Base-by-base conservation (phyloP, 208 protist genomes). In the Wallacemonas collosoma region DNA sequence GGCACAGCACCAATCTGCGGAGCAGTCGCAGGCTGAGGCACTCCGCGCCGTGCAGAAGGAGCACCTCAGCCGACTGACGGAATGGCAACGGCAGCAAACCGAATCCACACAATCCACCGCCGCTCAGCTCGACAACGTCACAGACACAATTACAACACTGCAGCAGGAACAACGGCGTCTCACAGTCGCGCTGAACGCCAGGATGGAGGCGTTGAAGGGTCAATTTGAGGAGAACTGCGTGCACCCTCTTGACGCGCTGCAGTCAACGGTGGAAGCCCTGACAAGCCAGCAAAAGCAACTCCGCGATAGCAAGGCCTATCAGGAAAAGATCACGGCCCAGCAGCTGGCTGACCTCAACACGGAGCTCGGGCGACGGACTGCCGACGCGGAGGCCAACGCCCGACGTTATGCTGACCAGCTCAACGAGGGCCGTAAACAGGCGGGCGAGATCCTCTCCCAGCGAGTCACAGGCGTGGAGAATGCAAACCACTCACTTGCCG, bases 11-110 rank as follows among this genome's bases (percentile, higher is more conserved):
- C 57, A 77, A 6, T 61, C 1, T 3, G 54, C 71, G 15, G 58
- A 68, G 15, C 44, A 77, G 8, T 64, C 71, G 53, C 74, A 45
- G n/a, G 73, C 63, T 4, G 78, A 82, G 45, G 69, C 73, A 1
- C 53, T 77, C 4, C 70, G 56, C 3, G 48, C 1, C 3, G 38
- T 75, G 15, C 73, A 75, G 12, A 62, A 73, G 36, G 58, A 75
- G 38, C 60, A 65, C 9, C 7, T 3, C 43, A 17, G n/a, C 9
- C 40, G 40, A 6, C 60, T 65, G 40, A 35, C 60, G 3, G 60
- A 65, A 41, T 8, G 5, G 7, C 40, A 45, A 41, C 38, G 60
- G 8, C 60, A 36, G 6, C 41, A 45, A 4, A 9, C 60, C 3
- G 60, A 65, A 26, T 12, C 38, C n/a, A 35, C 26, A 4, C 41